Evolutionary conservation across 1,139 yeast genomes (phyloP), one percentile per base, ranked within the genome.

Genomic region (Candida dubliniensis): DNA sequence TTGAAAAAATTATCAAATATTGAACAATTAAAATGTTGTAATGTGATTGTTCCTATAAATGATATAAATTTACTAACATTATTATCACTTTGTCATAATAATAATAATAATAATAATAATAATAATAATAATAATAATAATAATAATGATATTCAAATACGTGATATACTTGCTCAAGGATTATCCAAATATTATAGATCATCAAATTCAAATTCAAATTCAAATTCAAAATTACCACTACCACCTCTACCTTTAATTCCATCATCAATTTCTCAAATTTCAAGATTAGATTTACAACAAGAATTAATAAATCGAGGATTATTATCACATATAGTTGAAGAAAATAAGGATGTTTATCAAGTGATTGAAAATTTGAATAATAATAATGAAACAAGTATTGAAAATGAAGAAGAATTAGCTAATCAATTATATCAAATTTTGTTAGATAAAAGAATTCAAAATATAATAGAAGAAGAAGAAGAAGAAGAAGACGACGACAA

Each of bases 11-110:
- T 37, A 9, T 42, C 41, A 4, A 34, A 39, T 11, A 37, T 31
- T 26, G 41, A 27, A 11, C 7, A 3, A 18, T 18, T 18, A 5
- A 5, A 18, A 18, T 18, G 23, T 18, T 18, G 23, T 18, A 5
- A 18, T 18, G 87, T 47, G 2, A 40, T 33, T 23, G 40, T 44
- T 8, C 43, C 47, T 2, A 29, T 48, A 8, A 48, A 43, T 34
- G 34, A 38, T 4, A 38, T 46, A 40, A 48, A 44, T 34, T 32
- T 47, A 10, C 46, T 45, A 2, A 81, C 54, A 80, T 82, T 58
- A 73, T 81, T 56, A 86, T 81, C 57, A 80, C 69, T 56, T 77
- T 81, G 56, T 61, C 79, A 30, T 5, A 37, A 34, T 31, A 26
- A 18, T 23, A 24, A 31, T 25, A 41, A 18, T 18, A n/a, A 18